Evolutionary conservation across 139 green algal species (phyloP), one percentile per base, ranked within the genome.

Genomic region (Picochlorum costavermella): DNA sequence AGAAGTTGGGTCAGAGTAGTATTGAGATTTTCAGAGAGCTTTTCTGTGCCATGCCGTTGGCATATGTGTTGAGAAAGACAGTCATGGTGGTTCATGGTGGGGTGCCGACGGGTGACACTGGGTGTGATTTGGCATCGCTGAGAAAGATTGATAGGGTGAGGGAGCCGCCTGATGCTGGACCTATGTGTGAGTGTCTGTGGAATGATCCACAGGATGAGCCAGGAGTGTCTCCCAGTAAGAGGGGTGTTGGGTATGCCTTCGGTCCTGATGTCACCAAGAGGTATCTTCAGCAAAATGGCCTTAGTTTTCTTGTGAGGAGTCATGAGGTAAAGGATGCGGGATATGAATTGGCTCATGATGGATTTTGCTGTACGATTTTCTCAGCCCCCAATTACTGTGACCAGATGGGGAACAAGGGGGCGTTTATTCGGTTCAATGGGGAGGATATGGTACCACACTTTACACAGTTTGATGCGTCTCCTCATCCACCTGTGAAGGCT

Each of bases 141-240:
- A 76, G 84, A 5, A 69, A 57, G 14, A 87, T 97, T 16, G 73
- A 98, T 63, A 67, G 92, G 26, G 82, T 85, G 76, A 80, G 84
- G 63, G 93, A 99, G 78, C 93, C 93, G 2, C 90, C 93, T 5
- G 93, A 98, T 53, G 88, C 90, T 25, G 92, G 93, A 3, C 67
- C 92, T 37, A 97, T 98, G 91, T 98, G 91, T 75, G 93, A 98
- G 70, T 74, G 88, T 67, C 74, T 98, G 68, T 98, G 92, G 92
- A 92, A 78, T 45, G 93, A 98, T 75, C 91, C 93, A 6, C 74
- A 85, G 50, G 72, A 84, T 14, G 36, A 72, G 64, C 62, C 62
- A 0, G 93, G 92, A 20, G 72, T 84, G 33, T 67, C 72, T 10
- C 85, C 89, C 12, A 92, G 78, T 83, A 97, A 99, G 75, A 74